Conservation (phyloP, 441 rosid genomes). For the Geranium incanum region DNA sequence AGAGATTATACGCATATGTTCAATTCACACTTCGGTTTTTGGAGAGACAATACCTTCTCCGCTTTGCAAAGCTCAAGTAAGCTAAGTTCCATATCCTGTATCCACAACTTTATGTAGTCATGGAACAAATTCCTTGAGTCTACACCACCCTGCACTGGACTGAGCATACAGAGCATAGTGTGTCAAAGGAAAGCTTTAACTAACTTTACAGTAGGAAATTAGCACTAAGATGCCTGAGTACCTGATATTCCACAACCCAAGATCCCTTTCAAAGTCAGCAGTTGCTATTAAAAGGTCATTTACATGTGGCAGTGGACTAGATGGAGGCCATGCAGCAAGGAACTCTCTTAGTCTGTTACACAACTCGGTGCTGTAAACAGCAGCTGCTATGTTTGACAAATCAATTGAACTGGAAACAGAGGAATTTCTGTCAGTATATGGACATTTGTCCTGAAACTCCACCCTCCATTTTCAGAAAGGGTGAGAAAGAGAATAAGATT, state of each 20-base stretch:
- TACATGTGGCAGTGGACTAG: slow-evolving; percentile 71
- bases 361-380: slow-evolving; percentile 74
- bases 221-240: slow-evolving; percentile 16
- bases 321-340: slow-evolving; percentile 83
- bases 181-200: slow-evolving; percentile 19
- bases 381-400: slow-evolving; percentile 71
- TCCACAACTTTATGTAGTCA: slow-evolving; percentile 78
- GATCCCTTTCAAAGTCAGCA: slow-evolving; percentile 76
- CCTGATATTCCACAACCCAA: slow-evolving; percentile 87
- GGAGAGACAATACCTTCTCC: slow-evolving; percentile 57
- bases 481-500: background rate
- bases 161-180: slow-evolving; percentile 30
- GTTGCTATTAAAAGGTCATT: slow-evolving; percentile 75
- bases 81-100: slow-evolving; percentile 88
- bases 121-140: slow-evolving; percentile 72
- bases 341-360: slow-evolving; percentile 61
- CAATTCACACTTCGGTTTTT: background rate
- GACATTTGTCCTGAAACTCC: background rate
- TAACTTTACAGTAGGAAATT: slow-evolving; percentile 12
- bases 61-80: slow-evolving; percentile 86
- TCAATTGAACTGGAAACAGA: slow-evolving; percentile 71
- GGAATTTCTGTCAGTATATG: slow-evolving; percentile 9
- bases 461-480: no score
- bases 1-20: background rate
- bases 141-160: slow-evolving; percentile 71